Base-by-base conservation (phyloP, 495 filamentous ascomycete species). In the Penicillium chermesinum region DNA sequence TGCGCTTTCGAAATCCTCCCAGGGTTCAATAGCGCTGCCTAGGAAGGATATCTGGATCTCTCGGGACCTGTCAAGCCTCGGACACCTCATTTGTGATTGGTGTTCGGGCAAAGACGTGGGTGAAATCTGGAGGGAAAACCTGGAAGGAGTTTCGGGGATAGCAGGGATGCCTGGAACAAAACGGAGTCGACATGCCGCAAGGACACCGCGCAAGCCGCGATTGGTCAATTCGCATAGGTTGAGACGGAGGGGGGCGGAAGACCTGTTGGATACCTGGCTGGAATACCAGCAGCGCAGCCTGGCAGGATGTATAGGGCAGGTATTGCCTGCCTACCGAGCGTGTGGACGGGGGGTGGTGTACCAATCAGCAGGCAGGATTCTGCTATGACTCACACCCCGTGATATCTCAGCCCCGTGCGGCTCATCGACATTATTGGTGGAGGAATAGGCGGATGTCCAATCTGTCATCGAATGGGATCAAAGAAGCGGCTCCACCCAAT, bases 361-460 rank as follows among this genome's bases (percentile, higher is more conserved):
- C 69, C 64, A 71, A 71, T 70, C 18, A 62, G 0, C 7, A 2
- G 1, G 7, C 3, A 0, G 2, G 0, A 46, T 17, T 37, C 7
- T 7, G 37, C 38, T 67, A 53, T 73, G 69, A 73, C 54, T 73
- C 69, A 73, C 69, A 72, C 65, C 61, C 57, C 65, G 64, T 67
- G 63, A 67, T 60, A 48, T 15, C 55, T 57, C 47, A 56, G 41
- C 65, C 57, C 41, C 13, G 41, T 57, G 25, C 14, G 54, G 59
- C 38, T 56, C 25, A 14, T 2, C 2, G 9, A 5, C 15, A 12
- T 46, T 4, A 46, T 38, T 46, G 44, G 44, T 8, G 10, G 14
- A 55, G n/a, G n/a, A n/a, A n/a, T n/a, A n/a, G n/a, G n/a, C n/a
- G n/a, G n/a, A n/a, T n/a, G n/a, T n/a, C n/a, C n/a, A n/a, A n/a